Evolutionary conservation across 257 asterid species (phyloP).

Genomic region (Cruciata laevipes): DNA sequence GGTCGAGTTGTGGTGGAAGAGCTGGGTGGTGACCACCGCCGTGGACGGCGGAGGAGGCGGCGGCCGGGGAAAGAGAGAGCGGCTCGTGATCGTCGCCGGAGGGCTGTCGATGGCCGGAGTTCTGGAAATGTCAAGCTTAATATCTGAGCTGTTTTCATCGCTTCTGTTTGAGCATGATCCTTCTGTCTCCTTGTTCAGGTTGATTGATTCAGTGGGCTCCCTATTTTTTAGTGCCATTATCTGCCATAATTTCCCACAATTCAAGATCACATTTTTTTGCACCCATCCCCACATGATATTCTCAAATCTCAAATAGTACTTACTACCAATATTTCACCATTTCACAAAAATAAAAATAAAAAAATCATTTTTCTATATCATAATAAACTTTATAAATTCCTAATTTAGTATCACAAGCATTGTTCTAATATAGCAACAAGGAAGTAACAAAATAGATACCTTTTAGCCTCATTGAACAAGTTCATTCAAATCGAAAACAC

Average conservation of each 20-base stretch:
- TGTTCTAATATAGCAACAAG: neutral
- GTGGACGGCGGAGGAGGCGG: conserved; percentile 20
- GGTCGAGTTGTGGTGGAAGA: conserved; percentile 34
- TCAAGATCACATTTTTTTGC: neutral
- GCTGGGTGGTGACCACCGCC: conserved; percentile 21
- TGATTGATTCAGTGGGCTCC: conserved; percentile 86
- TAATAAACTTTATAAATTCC: too few species aligned
- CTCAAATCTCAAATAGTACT: neutral
- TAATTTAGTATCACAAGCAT: neutral
- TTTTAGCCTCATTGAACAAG: too few species aligned
- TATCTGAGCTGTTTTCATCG: conserved; percentile 73
- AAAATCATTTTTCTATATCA: too few species aligned
- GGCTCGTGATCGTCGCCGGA: conserved; percentile 27
- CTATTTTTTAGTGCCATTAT: conserved; percentile 78
- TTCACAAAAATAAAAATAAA: too few species aligned
- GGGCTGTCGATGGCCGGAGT: conserved; percentile 65
- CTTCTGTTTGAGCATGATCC: conserved; percentile 89
- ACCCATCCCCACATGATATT: neutral
- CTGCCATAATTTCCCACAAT: conserved; percentile 30
- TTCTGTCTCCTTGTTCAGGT: conserved; percentile 95
- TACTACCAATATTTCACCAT: neutral
- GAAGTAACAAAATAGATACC: too few species aligned
- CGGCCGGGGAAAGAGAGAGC: conserved; percentile 39
- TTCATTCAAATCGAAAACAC: neutral
- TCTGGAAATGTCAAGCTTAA: conserved; percentile 65